A percentile compares a stretch with the other conserved stretches of the same genome.
phyloP scores from a whole-genome alignment of 164 flowering plant genomes.

The Berberis vulgaris region DNA sequence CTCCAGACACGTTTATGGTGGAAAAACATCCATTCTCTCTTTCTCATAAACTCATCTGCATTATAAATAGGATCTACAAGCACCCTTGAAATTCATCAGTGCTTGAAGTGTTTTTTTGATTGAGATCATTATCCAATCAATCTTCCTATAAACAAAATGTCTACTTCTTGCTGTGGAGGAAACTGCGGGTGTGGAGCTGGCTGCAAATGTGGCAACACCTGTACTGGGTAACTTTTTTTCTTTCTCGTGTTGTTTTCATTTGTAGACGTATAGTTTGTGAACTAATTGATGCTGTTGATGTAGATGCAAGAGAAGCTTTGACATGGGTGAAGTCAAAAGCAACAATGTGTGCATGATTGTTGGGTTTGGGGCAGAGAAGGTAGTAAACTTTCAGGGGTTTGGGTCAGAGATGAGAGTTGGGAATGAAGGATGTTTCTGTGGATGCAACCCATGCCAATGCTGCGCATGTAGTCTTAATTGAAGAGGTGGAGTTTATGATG shows the following conservation, averaged over 20 bases:
- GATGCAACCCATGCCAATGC: constrained; percentile 34
- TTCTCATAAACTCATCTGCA: no score
- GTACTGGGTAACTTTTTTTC: constrained; percentile 30
- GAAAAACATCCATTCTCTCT: no score
- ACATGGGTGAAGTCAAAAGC: constrained; percentile 18
- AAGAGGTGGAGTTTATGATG: no score
- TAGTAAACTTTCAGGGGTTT: constrained; percentile 5
- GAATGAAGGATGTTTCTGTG: constrained; percentile 28
- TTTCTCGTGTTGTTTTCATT: background rate
- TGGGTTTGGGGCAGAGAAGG: constrained; percentile 22
- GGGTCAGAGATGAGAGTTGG: constrained; percentile 13
- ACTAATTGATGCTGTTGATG: background rate
- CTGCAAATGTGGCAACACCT: constrained; percentile 57
- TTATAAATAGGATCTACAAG: no score
- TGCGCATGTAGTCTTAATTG: background rate
- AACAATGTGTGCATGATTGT: constrained; percentile 17
- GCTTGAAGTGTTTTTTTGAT: no score
- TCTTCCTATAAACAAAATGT: constrained; percentile 23
- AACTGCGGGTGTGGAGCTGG: constrained; percentile 55
- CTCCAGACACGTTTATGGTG: no score
- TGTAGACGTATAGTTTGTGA: background rate
- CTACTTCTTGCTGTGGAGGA: constrained; percentile 63
- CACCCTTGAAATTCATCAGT: no score
- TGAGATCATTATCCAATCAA: background rate
- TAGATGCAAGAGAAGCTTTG: constrained; percentile 43